phyloP scores from a whole-genome alignment of 805 yeast species.

The Kuraishia hungarica region DNA sequence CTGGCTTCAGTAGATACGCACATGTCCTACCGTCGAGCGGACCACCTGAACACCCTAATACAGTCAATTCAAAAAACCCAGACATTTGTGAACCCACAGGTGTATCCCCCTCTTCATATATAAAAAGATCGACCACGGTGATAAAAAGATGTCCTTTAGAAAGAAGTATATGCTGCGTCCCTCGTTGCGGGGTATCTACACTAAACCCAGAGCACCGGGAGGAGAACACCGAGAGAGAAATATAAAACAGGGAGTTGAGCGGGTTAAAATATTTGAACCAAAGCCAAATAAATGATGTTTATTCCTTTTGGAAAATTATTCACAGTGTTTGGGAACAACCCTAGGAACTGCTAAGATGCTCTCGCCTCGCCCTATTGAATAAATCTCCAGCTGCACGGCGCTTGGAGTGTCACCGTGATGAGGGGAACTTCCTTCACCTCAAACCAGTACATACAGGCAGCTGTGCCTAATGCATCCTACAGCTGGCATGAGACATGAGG shows the following conservation, averaged over 20 bases:
- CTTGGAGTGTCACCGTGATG: not conserved
- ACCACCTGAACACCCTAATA: conserved; percentile 80
- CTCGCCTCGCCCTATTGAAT: not conserved
- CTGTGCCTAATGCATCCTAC: not conserved
- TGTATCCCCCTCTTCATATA: not conserved
- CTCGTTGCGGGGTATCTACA: not conserved
- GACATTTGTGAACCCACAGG: not conserved
- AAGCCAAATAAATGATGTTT: not conserved
- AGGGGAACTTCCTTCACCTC: not conserved
- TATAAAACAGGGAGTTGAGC: not conserved
- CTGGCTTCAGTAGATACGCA: conserved; percentile 56
- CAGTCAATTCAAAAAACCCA: conserved; percentile 44
- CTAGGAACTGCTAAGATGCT: not conserved
- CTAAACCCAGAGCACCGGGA: not conserved
- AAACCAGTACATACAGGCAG: not conserved
- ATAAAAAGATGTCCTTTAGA: not conserved
- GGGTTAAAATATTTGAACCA: not conserved
- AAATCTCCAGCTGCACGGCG: not conserved
- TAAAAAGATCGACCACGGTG: not conserved
- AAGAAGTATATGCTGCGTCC: not conserved
- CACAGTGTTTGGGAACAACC: too few species aligned
- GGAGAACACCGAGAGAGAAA: not conserved
- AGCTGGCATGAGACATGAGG: not conserved
- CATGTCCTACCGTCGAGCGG: conserved; percentile 70
- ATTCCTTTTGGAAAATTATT: too few species aligned